Percentiles rank a stretch among this genome's conserved stretches.
phyloP scores from a whole-genome alignment of 2,329 filamentous ascomycete genomes.

The Parastagonospora nodorum region DNA sequence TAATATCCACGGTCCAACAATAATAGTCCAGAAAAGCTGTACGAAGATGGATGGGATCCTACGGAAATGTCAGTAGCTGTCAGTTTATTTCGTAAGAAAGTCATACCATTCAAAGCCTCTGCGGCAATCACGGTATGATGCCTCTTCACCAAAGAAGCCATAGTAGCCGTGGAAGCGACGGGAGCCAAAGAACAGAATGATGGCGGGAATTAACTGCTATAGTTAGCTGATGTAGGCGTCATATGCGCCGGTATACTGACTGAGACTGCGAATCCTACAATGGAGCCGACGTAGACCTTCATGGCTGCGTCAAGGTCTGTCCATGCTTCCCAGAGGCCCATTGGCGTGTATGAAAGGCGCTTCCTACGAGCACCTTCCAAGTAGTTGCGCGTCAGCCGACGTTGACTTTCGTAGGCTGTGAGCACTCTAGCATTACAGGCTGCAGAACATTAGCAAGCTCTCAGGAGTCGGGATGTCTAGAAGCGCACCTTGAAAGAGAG shows the following conservation, averaged over 20 bases:
- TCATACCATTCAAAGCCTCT: conserved; percentile 69
- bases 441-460: conserved; percentile 7
- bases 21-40: conserved; percentile 44
- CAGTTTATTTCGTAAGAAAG: background rate
- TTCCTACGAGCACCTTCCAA: conserved; percentile 42
- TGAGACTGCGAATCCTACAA: conserved; percentile 34
- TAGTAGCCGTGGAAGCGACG: conserved; percentile 65
- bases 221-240: conserved; percentile 14
- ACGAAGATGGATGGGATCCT: conserved; percentile 46
- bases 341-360: conserved; percentile 34
- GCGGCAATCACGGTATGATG: conserved; percentile 51
- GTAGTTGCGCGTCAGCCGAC: conserved; percentile 40
- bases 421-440: conserved; percentile 45
- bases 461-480: background rate
- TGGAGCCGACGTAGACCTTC: conserved; percentile 40
- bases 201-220: conserved; percentile 60
- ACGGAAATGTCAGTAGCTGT: conserved; percentile 9
- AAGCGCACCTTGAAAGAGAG: conserved; percentile 43
- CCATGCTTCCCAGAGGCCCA: conserved; percentile 38
- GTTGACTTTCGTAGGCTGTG: conserved; percentile 43
- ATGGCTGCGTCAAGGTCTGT: conserved; percentile 36
- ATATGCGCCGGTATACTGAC: conserved; percentile 21
- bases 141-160: conserved; percentile 59
- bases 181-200: conserved; percentile 67
- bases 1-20: conserved; percentile 45